Base-by-base conservation (phyloP, 257 asterid genomes). In the Penstemon newberryi region DNA sequence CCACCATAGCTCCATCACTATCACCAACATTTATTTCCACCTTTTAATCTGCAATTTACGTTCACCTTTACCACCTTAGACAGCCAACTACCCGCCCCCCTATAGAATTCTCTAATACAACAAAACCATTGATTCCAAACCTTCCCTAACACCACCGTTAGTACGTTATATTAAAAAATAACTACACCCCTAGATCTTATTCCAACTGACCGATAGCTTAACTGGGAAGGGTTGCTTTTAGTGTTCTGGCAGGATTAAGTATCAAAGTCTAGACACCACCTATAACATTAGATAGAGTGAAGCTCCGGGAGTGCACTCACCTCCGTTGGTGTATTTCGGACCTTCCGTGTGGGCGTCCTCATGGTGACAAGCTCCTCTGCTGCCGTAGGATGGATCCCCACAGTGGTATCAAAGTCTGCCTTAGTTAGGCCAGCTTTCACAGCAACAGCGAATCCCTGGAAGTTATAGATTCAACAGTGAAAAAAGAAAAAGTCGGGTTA, bases 311-410 rank as follows among this genome's bases (percentile, higher is more conserved):
- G 13, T 13, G 25, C 58, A 68, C 79, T 54, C 71, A 92, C 98
- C 93, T 90, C 96, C 5, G 83, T 59, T 8, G 83, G 71, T 67
- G 83, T 72, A 72, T 80, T 84, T 66, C 96, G 91, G 73, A 88
- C 47, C 79, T 85, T 87, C 70, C 96, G 82, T 33, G 95, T 78
- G 50, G 99, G 97, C 40, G 91, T 79, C 77, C 99, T 85, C 99
- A 93, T 93, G 59, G 99, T 93, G 68, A 93, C 99, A 64, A 93
- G 69, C 84, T 93, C 99, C 84, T 93, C 99, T 18, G 99, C 92
- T 63, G 99, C 80, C 67, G 99, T 93, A 38, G 99, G 99, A 73
- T 93, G 99, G 72, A 93, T 73, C 50, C 97, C 99, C 54, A 93
- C 86, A 0, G 97, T 90, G 66, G 90, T 75, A 90, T 93, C 99